Percentiles rank a stretch among this genome's conserved stretches.
Conservation (phyloP, 2,329 filamentous ascomycete species). For the Coniochaeta sp. region DNA sequence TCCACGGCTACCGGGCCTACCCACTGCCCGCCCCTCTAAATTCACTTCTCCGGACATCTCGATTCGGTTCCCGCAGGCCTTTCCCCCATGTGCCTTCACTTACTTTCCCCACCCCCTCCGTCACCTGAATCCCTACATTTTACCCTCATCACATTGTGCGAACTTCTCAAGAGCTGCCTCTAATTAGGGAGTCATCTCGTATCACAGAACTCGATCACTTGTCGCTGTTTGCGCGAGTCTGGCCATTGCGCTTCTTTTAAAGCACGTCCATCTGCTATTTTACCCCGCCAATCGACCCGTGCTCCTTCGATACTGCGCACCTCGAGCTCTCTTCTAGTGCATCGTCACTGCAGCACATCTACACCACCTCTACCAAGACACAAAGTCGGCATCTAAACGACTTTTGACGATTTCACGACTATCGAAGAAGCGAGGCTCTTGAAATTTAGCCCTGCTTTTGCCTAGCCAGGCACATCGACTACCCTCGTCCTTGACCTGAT, state of each 20-base stretch:
- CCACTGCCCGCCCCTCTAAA: slow-evolving; percentile 3
- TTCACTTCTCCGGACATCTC: slow-evolving; percentile 2
- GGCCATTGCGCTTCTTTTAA: background rate
- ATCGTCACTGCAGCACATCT: background rate
- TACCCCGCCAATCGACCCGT: background rate
- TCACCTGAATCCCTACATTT: slow-evolving; percentile 2
- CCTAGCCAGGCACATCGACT: background rate
- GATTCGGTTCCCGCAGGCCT: slow-evolving; percentile 1
- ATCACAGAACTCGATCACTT: background rate
- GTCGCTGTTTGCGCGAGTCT: background rate
- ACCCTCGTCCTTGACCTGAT: background rate
- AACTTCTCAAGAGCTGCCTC: background rate
- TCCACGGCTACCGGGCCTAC: background rate
- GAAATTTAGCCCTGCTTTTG: background rate
- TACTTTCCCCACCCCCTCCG: background rate
- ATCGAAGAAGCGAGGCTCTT: background rate
- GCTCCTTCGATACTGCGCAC: background rate
- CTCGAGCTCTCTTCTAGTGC: background rate
- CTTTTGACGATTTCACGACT: background rate
- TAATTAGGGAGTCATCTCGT: background rate
- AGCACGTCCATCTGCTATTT: slow-evolving; percentile 4
- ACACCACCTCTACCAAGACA: background rate
- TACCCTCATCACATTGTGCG: background rate
- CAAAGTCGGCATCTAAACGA: background rate
- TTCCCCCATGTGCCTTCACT: background rate